Base-by-base conservation (phyloP, 352 stramenopile species). In the Globisporangium cystogenes region DNA sequence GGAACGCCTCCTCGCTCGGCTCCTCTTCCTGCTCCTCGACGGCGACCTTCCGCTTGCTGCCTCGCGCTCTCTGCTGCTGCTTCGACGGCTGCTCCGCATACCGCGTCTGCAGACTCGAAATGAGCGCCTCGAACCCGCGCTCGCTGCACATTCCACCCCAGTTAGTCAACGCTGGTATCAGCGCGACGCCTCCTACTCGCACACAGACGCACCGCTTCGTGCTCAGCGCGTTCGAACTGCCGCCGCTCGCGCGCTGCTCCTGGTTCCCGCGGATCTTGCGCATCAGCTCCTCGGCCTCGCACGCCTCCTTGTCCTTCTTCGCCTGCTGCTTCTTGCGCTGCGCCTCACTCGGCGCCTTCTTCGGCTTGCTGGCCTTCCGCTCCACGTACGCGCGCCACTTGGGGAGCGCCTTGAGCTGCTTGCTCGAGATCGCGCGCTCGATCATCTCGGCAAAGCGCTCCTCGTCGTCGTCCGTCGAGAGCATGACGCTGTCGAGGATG, bases 401-500 rank as follows among this genome's bases (percentile, higher is more conserved):
- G 16, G 67, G 64, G 10, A 74, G 74, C 3, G 40, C 18, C 39
- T 82, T 72, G 10, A 81, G 48, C 48, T 74, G 53, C 31, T 84
- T 70, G 27, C 55, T 54, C 39, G 82, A 66, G 31, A 93, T 79
- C 5, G 80, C 80, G 10, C 67, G 53, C 51, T 87, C 60, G 27
- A 90, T 91, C 58, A 93, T 86, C 24, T 76, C 64, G 0, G 55
- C 48, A 48, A 93, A 90, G 12, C 82, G 74, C 14, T 76, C 69
- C 48, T 87, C 75, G 57, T 93, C 79, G 49, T 88, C 76, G 42
- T 96, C 77, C 8, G 76, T 93, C 21, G 79, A 90, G 45, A 96
- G 61, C 86, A 97, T 96, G 65, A 96, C 79, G 48, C 65, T 75
- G 59, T 96, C 80, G 49, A 97, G 67, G 42, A 97, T 70, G 37